Evolutionary conservation across 441 rosid species (phyloP), one percentile per base, ranked within the genome.

Genomic region (Manihot esculenta): DNA sequence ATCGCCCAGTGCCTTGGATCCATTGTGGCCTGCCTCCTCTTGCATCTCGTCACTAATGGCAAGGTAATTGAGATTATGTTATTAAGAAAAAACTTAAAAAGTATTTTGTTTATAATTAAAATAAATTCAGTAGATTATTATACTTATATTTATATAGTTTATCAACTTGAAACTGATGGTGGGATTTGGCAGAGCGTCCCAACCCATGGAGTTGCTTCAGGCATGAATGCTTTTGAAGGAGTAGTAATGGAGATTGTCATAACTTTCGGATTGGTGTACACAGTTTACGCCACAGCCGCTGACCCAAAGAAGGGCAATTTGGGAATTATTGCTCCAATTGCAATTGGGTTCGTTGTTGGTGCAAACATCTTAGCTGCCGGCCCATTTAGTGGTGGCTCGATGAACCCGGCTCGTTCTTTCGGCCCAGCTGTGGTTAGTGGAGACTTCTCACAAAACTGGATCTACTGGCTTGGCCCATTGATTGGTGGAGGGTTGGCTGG

Each of bases 351-450:
- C 89, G 83, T 94, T 15, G 94, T 91, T 6, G 96, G 95, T 0
- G 97, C 97, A 8, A 94, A 89, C 84, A 91, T 94, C 41, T 78
- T 94, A 12, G 98, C 97, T 0, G 96, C 93, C 1, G 98, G 97
- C 55, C 97, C 98, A 5, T 94, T 94, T 70, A 88, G 93, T 6
- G 98, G 97, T 3, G 97, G 97, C 1, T 94, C 98, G 3, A 94
- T 88, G 97, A 94, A 94, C 84, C 97, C 98, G 9, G 97, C 97
- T 30, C 81, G 98, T 44, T 91, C 97, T 0, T 87, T 91, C 33
- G 95, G 96, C 45, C 98, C 98, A 0, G 92, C 98, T 5, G 93
- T 91, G 47, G 91, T 86, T 12, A 85, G 85, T 44, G 91, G 94
- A 11, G 88, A 91, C 86, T 88, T 85, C 45, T 76, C 94, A 0